Evolutionary conservation across 805 yeast species (phyloP).

Genomic region (Myxozyma geophila): DNA sequence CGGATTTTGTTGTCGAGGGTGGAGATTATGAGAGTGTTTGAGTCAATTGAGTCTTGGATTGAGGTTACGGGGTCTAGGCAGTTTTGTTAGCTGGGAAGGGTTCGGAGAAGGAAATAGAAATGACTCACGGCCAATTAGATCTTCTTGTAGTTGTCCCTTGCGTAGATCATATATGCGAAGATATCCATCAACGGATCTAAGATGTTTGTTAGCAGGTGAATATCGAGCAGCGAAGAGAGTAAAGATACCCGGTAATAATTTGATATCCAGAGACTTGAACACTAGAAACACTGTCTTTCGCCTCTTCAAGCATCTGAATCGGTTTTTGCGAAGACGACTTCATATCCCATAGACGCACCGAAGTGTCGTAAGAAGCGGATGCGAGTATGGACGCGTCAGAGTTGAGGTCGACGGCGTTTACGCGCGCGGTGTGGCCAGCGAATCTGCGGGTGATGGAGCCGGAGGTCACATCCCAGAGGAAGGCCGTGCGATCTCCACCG

Average conservation of each 20-base stretch:
- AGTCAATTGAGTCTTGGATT: constrained; percentile 27
- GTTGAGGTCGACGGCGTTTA: constrained; percentile 41
- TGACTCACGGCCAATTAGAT: constrained; percentile 37
- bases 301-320: constrained; percentile 46
- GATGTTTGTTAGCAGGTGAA: not conserved
- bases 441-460: constrained; percentile 39
- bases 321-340: constrained; percentile 41
- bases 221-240: not conserved
- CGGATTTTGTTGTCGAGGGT: constrained; percentile 40
- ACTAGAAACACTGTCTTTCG: constrained; percentile 44
- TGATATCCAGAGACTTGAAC: constrained; percentile 34
- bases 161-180: constrained; percentile 44
- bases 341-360: constrained; percentile 45
- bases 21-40: constrained; percentile 37
- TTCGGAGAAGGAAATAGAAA: not conserved
- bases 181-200: constrained; percentile 43
- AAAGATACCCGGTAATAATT: constrained; percentile 40
- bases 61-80: constrained; percentile 41
- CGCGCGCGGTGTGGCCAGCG: constrained; percentile 41
- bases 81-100: not conserved
- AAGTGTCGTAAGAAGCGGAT: constrained; percentile 43
- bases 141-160: constrained; percentile 39
- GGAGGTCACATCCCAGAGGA: constrained; percentile 43
- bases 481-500: constrained; percentile 44
- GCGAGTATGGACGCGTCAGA: constrained; percentile 41